Evolutionary conservation across 2,329 filamentous ascomycete genomes (phyloP).

Genomic region (Phoma sp.): DNA sequence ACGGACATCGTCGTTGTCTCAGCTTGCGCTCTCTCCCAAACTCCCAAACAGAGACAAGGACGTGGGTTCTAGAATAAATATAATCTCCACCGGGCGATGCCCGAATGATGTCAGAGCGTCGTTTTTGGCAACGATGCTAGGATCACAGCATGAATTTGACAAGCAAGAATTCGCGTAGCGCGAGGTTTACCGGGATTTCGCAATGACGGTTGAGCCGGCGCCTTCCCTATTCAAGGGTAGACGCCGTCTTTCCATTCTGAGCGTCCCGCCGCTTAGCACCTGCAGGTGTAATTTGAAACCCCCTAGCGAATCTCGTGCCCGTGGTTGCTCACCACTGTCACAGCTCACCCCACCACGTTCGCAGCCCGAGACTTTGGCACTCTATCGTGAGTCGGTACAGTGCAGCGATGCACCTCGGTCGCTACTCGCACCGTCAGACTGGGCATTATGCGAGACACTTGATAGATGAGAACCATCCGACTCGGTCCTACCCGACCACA

Average conservation of each 20-base stretch:
- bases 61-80: conserved; percentile 14
- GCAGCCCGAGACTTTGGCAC: neutral
- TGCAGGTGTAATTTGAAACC: conserved; percentile 9
- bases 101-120: conserved; percentile 14
- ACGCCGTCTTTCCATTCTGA: conserved; percentile 6
- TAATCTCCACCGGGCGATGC: neutral
- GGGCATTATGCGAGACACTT: conserved; percentile 8
- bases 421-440: neutral
- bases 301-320: conserved; percentile 3
- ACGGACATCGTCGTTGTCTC: neutral
- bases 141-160: conserved; percentile 13
- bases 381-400: neutral
- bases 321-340: conserved; percentile 1
- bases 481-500: neutral
- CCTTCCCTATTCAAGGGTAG: conserved; percentile 5
- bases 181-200: neutral
- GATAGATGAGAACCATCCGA: neutral
- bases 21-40: neutral
- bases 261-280: conserved; percentile 6
- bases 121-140: neutral
- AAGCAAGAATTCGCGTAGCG: conserved; percentile 3
- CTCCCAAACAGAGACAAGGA: neutral
- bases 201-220: neutral
- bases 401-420: conserved; percentile 11
- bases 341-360: conserved; percentile 4